A percentile compares a stretch with the other conserved stretches of the same genome.
phyloP scores from a whole-genome alignment of 176 grass and related monocot species.

The Thinopyrum elongatum region DNA sequence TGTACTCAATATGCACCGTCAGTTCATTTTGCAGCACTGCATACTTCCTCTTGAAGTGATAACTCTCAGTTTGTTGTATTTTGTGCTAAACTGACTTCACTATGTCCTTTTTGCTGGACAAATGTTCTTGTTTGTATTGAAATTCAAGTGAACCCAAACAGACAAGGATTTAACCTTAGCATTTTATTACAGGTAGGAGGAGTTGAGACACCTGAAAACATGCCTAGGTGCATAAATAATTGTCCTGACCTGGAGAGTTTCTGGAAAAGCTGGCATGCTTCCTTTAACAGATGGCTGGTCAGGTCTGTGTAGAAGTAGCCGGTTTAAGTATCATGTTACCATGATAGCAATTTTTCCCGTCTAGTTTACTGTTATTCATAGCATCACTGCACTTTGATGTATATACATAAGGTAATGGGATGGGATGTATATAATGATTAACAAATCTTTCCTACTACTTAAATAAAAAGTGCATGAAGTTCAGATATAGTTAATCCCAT shows the following conservation, averaged over 20 bases:
- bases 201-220: slow-evolving; percentile 88
- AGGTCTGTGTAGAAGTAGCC: slow-evolving; percentile 44
- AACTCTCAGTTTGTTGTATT: background rate
- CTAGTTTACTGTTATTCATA: background rate
- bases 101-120: background rate
- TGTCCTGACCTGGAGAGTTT: slow-evolving; percentile 94
- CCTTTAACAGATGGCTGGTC: slow-evolving; percentile 98
- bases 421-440: background rate
- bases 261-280: slow-evolving; percentile 99
- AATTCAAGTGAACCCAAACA: background rate
- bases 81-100: background rate
- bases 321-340: slow-evolving; percentile 27
- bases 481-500: slow-evolving; percentile 16
- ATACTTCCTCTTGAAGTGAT: background rate
- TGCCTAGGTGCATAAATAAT: slow-evolving; percentile 95
- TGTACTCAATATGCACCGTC: background rate
- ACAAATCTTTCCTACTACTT: background rate
- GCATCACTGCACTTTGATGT: background rate
- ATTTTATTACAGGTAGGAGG: slow-evolving; percentile 65
- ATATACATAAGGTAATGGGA: background rate
- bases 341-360: background rate
- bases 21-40: background rate
- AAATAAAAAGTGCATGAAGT: background rate
- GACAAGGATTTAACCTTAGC: slow-evolving; percentile 9
- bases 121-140: background rate